Evolutionary conservation across 2,329 filamentous ascomycete genomes (phyloP).

Genomic region (Aureobasidium sp.): DNA sequence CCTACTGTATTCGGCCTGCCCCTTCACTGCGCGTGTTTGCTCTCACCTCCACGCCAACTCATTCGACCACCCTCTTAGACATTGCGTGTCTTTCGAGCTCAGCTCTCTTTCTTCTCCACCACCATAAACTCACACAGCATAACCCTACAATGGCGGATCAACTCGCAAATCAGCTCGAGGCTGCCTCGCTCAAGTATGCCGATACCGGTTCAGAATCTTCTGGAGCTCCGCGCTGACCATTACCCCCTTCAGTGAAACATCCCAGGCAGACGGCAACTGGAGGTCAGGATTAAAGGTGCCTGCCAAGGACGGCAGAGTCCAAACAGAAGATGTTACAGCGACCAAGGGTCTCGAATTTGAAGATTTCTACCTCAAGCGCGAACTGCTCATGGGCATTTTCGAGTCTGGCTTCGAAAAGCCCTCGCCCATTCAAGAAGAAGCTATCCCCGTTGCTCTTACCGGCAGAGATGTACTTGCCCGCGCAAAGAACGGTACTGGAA

Average conservation of each 20-base stretch:
- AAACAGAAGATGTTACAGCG: slow-evolving; percentile 94
- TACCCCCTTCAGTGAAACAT: slow-evolving; percentile 1
- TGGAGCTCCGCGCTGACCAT: slow-evolving; percentile 15
- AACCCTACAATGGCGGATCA: slow-evolving; percentile 37
- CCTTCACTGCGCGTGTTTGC: neutral
- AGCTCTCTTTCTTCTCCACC: neutral
- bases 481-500: slow-evolving; percentile 97
- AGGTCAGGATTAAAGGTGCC: slow-evolving; percentile 65
- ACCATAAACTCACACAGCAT: neutral
- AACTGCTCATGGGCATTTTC: slow-evolving; percentile 98
- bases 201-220: neutral
- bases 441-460: slow-evolving; percentile 91
- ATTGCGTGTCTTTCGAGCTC: slow-evolving; percentile 5
- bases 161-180: slow-evolving; percentile 49
- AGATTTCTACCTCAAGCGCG: slow-evolving; percentile 89
- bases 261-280: slow-evolving; percentile 56
- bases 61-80: neutral
- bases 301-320: slow-evolving; percentile 64
- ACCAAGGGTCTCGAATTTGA: slow-evolving; percentile 98
- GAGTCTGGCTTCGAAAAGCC: slow-evolving; percentile 98
- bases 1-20: neutral
- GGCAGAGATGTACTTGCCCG: slow-evolving; percentile 91
- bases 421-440: slow-evolving; percentile 98
- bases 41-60: neutral
- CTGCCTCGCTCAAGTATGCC: slow-evolving; percentile 41